These are phyloP conservation scores for Thecaphora thlaspeos DNA, from an alignment of 1,284 basidiomycete species.

Conservation along the genomic window DNA sequence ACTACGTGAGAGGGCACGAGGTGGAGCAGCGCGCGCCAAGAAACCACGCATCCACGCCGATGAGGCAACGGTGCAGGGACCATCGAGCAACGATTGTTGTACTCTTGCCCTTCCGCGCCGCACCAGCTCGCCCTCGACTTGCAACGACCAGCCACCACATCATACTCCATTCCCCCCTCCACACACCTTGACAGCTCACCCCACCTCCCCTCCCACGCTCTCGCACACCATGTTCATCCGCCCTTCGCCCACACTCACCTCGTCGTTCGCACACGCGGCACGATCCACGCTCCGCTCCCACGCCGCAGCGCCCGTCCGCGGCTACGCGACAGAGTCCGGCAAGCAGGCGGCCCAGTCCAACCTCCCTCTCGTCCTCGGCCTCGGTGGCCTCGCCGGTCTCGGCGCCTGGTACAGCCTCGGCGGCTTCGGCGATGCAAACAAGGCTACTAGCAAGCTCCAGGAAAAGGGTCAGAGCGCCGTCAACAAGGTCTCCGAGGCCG, in stretches of 20 bases:
- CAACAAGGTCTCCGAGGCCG: conserved; percentile 19
- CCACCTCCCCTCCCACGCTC: no score
- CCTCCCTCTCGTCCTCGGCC: conserved; percentile 43
- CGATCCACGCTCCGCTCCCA: conserved; percentile 31
- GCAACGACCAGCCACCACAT: no score
- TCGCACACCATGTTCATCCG: conserved; percentile 39
- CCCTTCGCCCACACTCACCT: conserved; percentile 16
- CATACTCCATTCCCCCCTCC: no score
- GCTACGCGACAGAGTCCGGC: conserved; percentile 34
- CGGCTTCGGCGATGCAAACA: conserved; percentile 44
- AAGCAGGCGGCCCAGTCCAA: conserved; percentile 39
- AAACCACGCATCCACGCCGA: no score
- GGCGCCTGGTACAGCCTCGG: conserved; percentile 51
- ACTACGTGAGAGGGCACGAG: no score
- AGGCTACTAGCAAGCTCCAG: conserved; percentile 35
- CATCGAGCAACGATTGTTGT: no score
- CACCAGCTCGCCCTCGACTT: no score
- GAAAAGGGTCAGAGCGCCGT: conserved; percentile 28
- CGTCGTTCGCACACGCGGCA: conserved; percentile 33
- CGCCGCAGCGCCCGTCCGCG: conserved; percentile 14
- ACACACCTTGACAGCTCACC: no score
- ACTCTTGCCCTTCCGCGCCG: no score
- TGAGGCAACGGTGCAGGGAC: no score
- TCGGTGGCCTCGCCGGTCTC: conserved; percentile 53
- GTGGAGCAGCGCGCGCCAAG: no score